A percentile compares a stretch with the other conserved stretches of the same genome.
phyloP scores from a whole-genome alignment of 306 rosid genomes.

The Ormosia emarginata region DNA sequence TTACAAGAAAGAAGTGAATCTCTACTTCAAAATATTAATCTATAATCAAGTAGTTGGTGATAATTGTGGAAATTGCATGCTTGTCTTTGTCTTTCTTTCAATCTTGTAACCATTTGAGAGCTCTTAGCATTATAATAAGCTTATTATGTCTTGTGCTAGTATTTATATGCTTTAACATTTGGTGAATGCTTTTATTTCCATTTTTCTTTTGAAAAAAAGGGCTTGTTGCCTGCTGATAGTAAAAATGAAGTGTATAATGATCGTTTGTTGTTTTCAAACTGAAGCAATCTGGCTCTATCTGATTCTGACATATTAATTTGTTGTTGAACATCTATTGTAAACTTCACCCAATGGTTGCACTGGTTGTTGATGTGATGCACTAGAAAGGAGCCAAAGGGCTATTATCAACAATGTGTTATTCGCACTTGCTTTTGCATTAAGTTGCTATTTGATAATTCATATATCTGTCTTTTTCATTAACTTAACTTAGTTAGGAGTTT shows the following conservation, averaged over 20 bases:
- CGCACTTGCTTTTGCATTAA: not conserved
- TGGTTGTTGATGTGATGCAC: constrained; percentile 7
- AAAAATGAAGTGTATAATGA: not conserved
- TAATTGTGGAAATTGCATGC: not conserved
- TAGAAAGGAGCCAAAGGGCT: not conserved
- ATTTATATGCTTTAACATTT: not conserved
- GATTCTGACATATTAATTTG: not conserved
- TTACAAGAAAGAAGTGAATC: constrained; percentile 5
- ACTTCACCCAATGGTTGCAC: constrained; percentile 10
- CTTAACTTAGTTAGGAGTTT: not conserved
- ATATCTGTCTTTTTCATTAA: not conserved
- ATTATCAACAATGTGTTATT: not conserved
- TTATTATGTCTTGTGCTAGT: not conserved
- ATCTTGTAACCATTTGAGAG: not conserved
- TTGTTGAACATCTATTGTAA: not conserved
- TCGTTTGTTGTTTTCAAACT: not conserved
- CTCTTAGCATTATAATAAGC: not conserved
- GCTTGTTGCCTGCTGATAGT: not conserved
- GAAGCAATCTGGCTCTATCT: not conserved
- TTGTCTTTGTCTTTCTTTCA: not conserved
- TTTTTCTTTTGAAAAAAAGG: not conserved
- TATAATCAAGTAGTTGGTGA: not conserved
- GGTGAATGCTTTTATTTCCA: not conserved
- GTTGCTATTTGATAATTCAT: constrained; percentile 1
- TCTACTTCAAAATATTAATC: not conserved